phyloP scores from a whole-genome alignment of 106 monocot species.

The Dendrobium nobile region DNA sequence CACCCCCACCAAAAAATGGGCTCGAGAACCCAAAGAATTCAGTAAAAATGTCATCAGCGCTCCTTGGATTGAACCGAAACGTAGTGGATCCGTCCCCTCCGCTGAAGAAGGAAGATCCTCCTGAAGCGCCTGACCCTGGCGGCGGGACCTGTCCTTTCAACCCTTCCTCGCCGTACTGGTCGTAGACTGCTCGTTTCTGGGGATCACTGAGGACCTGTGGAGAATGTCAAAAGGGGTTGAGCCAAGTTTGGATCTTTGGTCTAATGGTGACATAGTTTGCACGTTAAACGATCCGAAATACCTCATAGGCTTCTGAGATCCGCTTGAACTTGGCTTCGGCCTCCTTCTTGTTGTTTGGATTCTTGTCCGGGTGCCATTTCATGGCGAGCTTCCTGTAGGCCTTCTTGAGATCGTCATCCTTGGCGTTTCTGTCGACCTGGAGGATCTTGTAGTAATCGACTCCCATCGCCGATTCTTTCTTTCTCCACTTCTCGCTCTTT shows the following conservation, averaged over 20 bases:
- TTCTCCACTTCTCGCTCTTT: not conserved
- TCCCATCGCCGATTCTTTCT: conserved; percentile 30
- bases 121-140: conserved; percentile 14
- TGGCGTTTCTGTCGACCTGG: conserved; percentile 50
- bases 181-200: conserved; percentile 70
- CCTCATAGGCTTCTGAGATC: conserved; percentile 92
- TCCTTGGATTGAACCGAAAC: conserved; percentile 61
- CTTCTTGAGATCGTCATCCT: conserved; percentile 80
- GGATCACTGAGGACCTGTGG: conserved; percentile 69
- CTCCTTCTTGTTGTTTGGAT: conserved; percentile 86
- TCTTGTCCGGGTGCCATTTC: conserved; percentile 97
- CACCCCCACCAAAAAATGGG: conserved; percentile 47
- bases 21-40: conserved; percentile 74
- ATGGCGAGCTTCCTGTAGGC: conserved; percentile 90
- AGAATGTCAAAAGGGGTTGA: not conserved
- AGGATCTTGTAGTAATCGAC: conserved; percentile 79
- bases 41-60: conserved; percentile 66
- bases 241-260: not conserved
- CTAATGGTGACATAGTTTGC: not conserved
- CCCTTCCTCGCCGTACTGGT: conserved; percentile 74
- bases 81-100: conserved; percentile 20
- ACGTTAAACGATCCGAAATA: not conserved
- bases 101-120: conserved; percentile 20
- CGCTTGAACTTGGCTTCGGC: conserved; percentile 93
- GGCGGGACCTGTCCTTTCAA: conserved; percentile 57